Evolutionary conservation across 805 yeast genomes (phyloP).

Genomic region (Saturnispora dispora): DNA sequence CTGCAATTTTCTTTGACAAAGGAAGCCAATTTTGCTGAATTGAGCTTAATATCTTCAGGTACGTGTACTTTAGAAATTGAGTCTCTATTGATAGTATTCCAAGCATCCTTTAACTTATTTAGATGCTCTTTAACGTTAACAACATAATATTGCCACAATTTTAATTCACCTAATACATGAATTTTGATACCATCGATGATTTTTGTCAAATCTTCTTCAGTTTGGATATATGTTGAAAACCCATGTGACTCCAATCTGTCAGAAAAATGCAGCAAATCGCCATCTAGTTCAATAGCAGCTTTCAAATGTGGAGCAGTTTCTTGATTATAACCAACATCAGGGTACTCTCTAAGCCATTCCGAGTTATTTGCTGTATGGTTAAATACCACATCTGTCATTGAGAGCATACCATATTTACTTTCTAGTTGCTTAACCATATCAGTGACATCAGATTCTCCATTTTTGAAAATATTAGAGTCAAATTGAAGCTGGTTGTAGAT

Average conservation of each 20-base stretch:
- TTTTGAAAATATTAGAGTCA: conserved; percentile 56
- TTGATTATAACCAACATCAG: conserved; percentile 82
- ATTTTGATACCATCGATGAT: conserved; percentile 60
- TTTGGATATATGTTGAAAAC: conserved; percentile 47
- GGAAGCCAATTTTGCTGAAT: conserved; percentile 41
- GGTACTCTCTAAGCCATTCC: conserved; percentile 72
- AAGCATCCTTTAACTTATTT: conserved; percentile 29
- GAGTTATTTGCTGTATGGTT: conserved; percentile 94
- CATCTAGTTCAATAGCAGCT: conserved; percentile 80
- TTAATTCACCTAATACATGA: conserved; percentile 56
- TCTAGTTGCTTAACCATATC: conserved; percentile 42
- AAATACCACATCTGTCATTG: conserved; percentile 87
- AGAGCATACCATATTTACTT: conserved; percentile 49
- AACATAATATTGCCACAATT: conserved; percentile 85
- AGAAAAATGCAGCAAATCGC: conserved; percentile 57
- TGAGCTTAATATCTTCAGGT: conserved; percentile 34
- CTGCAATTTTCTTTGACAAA: conserved; percentile 38
- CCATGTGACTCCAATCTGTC: conserved; percentile 44
- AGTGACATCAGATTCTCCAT: conserved; percentile 44
- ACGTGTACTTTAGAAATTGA: conserved; percentile 28
- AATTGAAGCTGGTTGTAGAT: conserved; percentile 76
- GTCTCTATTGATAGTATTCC: conserved; percentile 19
- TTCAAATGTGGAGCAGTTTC: conserved; percentile 83
- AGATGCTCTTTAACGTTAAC: conserved; percentile 44
- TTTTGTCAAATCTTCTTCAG: conserved; percentile 44